These are phyloP conservation scores for Cutaneotrichosporon daszewskae DNA, from an alignment of 1,284 basidiomycete species.

Conservation along the genomic window DNA sequence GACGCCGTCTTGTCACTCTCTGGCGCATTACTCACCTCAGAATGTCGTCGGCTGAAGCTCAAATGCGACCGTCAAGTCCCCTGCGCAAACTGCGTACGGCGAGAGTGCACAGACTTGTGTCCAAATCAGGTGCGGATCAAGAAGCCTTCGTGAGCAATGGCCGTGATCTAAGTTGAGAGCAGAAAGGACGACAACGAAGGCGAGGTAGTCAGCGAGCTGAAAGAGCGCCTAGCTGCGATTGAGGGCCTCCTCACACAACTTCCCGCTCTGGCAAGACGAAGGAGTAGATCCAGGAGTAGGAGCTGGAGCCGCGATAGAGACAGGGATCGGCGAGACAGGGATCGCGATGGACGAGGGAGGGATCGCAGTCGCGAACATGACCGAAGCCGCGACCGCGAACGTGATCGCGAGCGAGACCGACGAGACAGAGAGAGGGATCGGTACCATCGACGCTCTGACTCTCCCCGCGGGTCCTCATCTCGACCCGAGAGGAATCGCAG, in stretches of 20 bases:
- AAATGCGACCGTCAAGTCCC: constrained; percentile 33
- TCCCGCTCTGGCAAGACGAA: constrained; percentile 1
- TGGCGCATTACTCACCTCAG: constrained; percentile 11
- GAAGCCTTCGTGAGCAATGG: constrained; percentile 19
- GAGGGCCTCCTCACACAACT: constrained; percentile 3
- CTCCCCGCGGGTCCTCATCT: too few relatives aligned
- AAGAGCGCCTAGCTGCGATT: constrained; percentile 18
- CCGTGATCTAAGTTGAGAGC: neutral
- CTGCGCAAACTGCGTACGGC: constrained; percentile 33
- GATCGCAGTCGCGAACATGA: constrained; percentile 2
- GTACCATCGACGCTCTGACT: too few relatives aligned
- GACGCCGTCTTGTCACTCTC: too few relatives aligned
- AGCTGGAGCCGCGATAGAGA: neutral
- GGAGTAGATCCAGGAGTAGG: too few relatives aligned
- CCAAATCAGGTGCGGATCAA: constrained; percentile 26
- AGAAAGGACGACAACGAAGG: constrained; percentile 7
- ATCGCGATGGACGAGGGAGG: too few relatives aligned
- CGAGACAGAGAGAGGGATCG: neutral
- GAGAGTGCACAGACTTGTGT: constrained; percentile 32
- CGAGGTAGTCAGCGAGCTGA: constrained; percentile 18
- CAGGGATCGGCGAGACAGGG: too few relatives aligned
- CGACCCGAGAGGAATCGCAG: too few relatives aligned
- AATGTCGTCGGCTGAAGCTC: constrained; percentile 26
- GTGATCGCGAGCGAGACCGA: neutral
- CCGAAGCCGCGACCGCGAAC: constrained; percentile 1